These are phyloP conservation scores for Coemansia sp. DNA, from an alignment of 192 early-diverging fungal species.

Conservation along the genomic window DNA sequence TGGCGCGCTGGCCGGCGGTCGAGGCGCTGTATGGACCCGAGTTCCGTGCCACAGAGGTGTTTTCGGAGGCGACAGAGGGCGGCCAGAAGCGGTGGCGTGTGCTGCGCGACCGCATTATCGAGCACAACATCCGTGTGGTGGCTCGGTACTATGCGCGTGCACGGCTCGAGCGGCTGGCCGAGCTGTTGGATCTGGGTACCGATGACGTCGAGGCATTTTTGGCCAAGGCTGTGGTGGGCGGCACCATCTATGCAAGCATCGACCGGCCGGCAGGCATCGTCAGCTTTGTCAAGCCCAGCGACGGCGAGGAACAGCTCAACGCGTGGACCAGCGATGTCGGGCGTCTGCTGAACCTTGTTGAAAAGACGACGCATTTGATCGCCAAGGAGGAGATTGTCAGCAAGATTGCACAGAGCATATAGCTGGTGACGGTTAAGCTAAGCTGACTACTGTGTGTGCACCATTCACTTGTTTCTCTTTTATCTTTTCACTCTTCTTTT, in stretches of 20 bases:
- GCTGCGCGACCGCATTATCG: constrained; percentile 91
- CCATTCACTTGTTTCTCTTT: neutral
- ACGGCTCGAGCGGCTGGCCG: constrained; percentile 76
- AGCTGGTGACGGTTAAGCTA: no score
- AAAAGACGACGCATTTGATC: constrained; percentile 91
- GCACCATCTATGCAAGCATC: constrained; percentile 95
- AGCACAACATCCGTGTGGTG: constrained; percentile 98
- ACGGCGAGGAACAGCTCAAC: constrained; percentile 87
- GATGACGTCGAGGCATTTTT: constrained; percentile 89
- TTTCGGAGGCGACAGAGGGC: constrained; percentile 66
- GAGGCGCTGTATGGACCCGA: constrained; percentile 81
- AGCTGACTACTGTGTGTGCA: no score
- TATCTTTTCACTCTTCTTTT: neutral
- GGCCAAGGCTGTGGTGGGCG: constrained; percentile 88
- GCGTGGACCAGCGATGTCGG: constrained; percentile 92
- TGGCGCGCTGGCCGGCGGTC: constrained; percentile 94
- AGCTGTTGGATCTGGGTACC: constrained; percentile 81
- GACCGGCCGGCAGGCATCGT: constrained; percentile 90
- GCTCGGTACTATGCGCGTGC: constrained; percentile 94
- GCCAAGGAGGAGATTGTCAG: constrained; percentile 89
- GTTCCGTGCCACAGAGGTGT: constrained; percentile 71
- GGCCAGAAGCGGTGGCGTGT: constrained; percentile 76
- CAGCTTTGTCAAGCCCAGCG: constrained; percentile 77
- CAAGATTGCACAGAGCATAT: constrained; percentile 66
- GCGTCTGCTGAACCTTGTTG: constrained; percentile 82